Evolutionary conservation across 1,139 yeast species (phyloP).

Genomic region (Saccharomyces hybrid): DNA sequence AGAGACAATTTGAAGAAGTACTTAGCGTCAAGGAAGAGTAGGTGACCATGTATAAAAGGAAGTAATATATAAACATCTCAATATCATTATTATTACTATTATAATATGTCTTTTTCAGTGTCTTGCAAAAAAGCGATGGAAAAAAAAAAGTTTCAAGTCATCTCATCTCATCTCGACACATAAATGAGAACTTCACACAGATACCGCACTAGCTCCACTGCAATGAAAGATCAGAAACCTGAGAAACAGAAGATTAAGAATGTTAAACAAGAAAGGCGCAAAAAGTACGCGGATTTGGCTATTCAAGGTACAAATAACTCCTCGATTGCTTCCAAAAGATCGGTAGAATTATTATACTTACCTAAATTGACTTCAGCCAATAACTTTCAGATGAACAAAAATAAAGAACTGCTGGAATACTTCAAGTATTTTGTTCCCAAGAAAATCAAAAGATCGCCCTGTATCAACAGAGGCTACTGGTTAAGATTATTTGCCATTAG

Average conservation of each 20-base stretch:
- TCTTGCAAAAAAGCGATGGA: neutral
- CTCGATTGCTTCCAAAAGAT: conserved; percentile 73
- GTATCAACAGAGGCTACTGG: conserved; percentile 81
- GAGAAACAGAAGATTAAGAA: conserved; percentile 1
- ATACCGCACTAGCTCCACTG: neutral
- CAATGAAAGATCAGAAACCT: neutral
- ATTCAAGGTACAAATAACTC: conserved; percentile 80
- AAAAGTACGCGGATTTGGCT: conserved; percentile 50
- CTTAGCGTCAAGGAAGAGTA: conserved; percentile 16
- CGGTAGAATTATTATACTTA: conserved; percentile 62
- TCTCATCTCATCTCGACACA: neutral
- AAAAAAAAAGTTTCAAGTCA: neutral
- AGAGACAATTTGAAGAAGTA: conserved; percentile 34
- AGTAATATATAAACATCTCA: neutral
- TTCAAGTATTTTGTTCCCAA: conserved; percentile 63
- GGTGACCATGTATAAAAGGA: neutral
- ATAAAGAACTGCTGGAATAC: conserved; percentile 36
- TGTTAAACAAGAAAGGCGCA: conserved; percentile 41
- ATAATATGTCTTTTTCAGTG: neutral
- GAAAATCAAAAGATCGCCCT: conserved; percentile 61
- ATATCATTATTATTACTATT: neutral
- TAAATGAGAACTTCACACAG: neutral
- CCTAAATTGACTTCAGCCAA: conserved; percentile 31
- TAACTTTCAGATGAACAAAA: conserved; percentile 26
- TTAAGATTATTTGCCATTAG: conserved; percentile 67